Conservation (phyloP, 2,329 filamentous ascomycete species). For the Apiospora pterosperma region DNA sequence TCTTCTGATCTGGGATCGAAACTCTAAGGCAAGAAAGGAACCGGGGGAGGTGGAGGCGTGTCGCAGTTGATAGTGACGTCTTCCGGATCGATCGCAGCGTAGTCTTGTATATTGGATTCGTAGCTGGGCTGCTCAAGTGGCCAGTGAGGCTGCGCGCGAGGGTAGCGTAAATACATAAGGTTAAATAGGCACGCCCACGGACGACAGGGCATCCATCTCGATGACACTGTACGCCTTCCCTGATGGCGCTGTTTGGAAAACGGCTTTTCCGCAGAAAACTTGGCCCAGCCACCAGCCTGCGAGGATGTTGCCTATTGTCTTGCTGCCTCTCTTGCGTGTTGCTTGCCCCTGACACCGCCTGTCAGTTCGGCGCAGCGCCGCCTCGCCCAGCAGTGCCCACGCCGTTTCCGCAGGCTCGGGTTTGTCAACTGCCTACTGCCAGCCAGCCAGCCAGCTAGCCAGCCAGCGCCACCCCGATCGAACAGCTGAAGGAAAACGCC, state of each 20-base stretch:
- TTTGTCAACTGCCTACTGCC: neutral
- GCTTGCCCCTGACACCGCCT: neutral
- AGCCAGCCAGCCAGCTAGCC: neutral
- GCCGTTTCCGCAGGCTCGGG: neutral
- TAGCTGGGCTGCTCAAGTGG: neutral
- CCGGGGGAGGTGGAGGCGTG: neutral
- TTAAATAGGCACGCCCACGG: too few species aligned
- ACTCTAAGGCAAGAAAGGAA: neutral
- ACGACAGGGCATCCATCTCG: too few species aligned
- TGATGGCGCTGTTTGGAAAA: neutral
- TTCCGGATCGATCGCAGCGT: neutral
- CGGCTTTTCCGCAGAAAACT: neutral
- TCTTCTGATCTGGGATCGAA: neutral
- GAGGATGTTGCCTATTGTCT: neutral
- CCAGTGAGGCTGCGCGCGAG: too few species aligned
- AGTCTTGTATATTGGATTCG: neutral
- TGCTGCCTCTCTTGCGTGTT: neutral
- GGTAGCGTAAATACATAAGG: too few species aligned
- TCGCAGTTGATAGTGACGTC: neutral
- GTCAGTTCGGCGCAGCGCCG: neutral
- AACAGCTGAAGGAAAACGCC: neutral
- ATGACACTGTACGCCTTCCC: neutral
- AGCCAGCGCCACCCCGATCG: neutral
- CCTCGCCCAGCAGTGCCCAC: neutral
- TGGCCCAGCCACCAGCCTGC: neutral